These are phyloP conservation scores for Macrolepiota fuliginosa DNA, from an alignment of 768 basidiomycete species.

Conservation along the genomic window DNA sequence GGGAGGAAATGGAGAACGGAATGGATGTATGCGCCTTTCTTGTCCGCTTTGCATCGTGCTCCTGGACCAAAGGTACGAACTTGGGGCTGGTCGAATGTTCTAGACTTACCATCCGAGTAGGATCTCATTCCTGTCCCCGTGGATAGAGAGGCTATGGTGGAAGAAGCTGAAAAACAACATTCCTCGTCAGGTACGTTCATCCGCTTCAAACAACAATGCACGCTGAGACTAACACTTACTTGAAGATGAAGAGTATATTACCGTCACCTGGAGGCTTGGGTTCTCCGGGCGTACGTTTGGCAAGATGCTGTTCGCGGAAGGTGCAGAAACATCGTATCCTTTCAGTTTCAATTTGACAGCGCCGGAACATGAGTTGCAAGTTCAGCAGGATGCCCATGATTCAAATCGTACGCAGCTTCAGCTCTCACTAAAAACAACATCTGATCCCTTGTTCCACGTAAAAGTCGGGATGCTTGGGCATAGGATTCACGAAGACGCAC, in stretches of 20 bases:
- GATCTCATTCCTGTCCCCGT: conserved; percentile 31
- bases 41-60: conserved; percentile 20
- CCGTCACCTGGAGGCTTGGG: conserved; percentile 31
- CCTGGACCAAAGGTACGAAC: conserved; percentile 27
- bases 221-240: neutral
- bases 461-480: conserved; percentile 28
- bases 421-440: neutral
- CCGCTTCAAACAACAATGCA: neutral
- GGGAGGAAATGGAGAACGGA: conserved; percentile 17
- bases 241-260: conserved; percentile 22
- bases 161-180: neutral
- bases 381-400: conserved; percentile 22
- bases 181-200: neutral
- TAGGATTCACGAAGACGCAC: conserved; percentile 25
- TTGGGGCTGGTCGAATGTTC: neutral
- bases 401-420: conserved; percentile 19
- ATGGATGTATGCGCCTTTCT: conserved; percentile 31
- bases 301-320: conserved; percentile 18
- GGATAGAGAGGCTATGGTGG: conserved; percentile 25
- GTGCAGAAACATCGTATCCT: neutral
- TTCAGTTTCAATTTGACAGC: conserved; percentile 16
- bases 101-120: conserved; percentile 12
- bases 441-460: neutral
- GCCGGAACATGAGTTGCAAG: conserved; percentile 20
- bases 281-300: conserved; percentile 23